A percentile compares a stretch with the other conserved stretches of the same genome.
Evolutionary conservation across 805 yeast species (phyloP).

Genomic region (Nakazawaea sp.): DNA sequence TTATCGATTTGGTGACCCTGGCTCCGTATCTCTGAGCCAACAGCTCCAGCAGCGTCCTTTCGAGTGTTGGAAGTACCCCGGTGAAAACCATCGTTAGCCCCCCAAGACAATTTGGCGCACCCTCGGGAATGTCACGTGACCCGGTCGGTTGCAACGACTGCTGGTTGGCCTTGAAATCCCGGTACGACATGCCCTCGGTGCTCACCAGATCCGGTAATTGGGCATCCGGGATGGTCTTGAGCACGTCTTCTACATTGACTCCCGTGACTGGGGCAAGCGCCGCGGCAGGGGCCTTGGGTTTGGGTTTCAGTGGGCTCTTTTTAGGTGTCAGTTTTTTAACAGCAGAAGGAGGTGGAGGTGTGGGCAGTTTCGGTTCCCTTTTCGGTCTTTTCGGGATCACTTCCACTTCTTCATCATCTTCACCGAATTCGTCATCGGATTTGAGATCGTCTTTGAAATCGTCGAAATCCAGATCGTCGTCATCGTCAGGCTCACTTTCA

Average conservation of each 20-base stretch:
- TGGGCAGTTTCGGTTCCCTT: slow-evolving; percentile 11
- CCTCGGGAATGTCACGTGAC: slow-evolving; percentile 60
- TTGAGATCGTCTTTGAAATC: slow-evolving; percentile 16
- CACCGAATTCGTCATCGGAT: slow-evolving; percentile 10
- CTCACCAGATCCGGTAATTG: slow-evolving; percentile 52
- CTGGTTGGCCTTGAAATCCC: slow-evolving; percentile 48
- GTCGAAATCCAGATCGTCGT: slow-evolving; percentile 18
- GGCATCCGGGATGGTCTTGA: slow-evolving; percentile 69
- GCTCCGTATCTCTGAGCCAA: slow-evolving; percentile 88
- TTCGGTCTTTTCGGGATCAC: slow-evolving; percentile 4
- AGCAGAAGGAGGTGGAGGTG: neutral
- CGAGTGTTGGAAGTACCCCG: slow-evolving; percentile 75
- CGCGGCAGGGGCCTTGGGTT: slow-evolving; percentile 3
- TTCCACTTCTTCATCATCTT: slow-evolving; percentile 3
- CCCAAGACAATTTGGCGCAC: slow-evolving; percentile 76
- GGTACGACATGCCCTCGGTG: slow-evolving; percentile 43
- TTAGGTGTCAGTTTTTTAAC: slow-evolving; percentile 2
- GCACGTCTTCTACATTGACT: slow-evolving; percentile 43
- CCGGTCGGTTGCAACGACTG: slow-evolving; percentile 27
- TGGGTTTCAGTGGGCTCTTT: slow-evolving; percentile 3
- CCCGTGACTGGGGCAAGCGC: slow-evolving; percentile 17
- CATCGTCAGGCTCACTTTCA: slow-evolving; percentile 14
- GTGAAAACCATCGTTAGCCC: slow-evolving; percentile 94
- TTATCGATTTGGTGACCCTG: slow-evolving; percentile 77
- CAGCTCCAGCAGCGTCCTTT: slow-evolving; percentile 68